phyloP scores from a whole-genome alignment of 2,329 filamentous ascomycete genomes.

The Pseudopyricularia javanii region DNA sequence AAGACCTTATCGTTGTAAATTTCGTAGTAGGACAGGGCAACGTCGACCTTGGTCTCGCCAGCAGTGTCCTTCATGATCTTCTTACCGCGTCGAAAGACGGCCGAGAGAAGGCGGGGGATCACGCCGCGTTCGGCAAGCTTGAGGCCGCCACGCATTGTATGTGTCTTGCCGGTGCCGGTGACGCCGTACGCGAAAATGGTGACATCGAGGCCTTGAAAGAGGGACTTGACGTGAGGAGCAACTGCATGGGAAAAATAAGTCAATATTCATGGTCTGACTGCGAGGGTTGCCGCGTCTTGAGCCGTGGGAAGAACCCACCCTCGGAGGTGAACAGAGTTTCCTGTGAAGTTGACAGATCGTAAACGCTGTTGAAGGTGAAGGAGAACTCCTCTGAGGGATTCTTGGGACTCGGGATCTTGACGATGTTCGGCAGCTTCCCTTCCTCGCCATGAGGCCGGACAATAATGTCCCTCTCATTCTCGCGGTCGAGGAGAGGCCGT shows the following conservation, averaged over 20 bases:
- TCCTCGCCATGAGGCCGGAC: conserved; percentile 44
- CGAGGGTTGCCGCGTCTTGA: neutral
- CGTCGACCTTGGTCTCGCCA: conserved; percentile 57
- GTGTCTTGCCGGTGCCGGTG: conserved; percentile 87
- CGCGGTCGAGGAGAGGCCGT: conserved; percentile 73
- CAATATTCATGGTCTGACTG: neutral
- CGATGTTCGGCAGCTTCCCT: conserved; percentile 50
- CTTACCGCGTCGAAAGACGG: conserved; percentile 72
- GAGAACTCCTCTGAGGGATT: conserved; percentile 85
- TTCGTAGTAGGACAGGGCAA: conserved; percentile 83
- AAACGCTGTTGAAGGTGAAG: conserved; percentile 91
- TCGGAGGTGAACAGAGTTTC: conserved; percentile 82
- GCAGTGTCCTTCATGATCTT: conserved; percentile 72
- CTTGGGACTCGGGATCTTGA: conserved; percentile 89
- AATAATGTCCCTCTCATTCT: conserved; percentile 80
- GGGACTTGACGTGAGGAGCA: conserved; percentile 75
- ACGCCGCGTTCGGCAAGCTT: conserved; percentile 76
- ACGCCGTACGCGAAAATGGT: conserved; percentile 90
- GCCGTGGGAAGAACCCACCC: conserved; percentile 24
- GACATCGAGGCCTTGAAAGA: conserved; percentile 80
- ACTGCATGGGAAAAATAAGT: conserved; percentile 37
- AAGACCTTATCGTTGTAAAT: conserved; percentile 96
- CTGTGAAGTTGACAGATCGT: conserved; percentile 68
- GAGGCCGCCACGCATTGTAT: conserved; percentile 89
- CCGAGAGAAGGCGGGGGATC: conserved; percentile 74